Evolutionary conservation across 2,329 filamentous ascomycete species (phyloP).

Genomic region (Lithohypha guttulata): DNA sequence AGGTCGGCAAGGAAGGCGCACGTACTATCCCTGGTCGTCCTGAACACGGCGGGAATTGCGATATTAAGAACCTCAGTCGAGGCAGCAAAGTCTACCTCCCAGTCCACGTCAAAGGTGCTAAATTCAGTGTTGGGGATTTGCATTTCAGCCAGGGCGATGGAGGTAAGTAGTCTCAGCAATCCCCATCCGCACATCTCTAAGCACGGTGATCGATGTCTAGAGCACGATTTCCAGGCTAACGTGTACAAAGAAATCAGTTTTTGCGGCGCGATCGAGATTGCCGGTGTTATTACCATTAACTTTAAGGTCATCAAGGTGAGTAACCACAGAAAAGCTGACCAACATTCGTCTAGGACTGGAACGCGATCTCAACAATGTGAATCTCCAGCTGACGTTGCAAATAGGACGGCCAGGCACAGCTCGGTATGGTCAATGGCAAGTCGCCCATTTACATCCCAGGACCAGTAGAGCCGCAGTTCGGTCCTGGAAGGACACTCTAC

Average conservation of each 20-base stretch:
- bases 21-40: conserved; percentile 74
- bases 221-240: no score
- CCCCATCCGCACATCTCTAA: no score
- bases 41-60: conserved; percentile 82
- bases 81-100: conserved; percentile 78
- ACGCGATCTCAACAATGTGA: no score
- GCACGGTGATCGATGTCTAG: no score
- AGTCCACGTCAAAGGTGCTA: conserved; percentile 74
- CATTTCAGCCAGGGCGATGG: conserved; percentile 85
- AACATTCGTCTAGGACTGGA: no score
- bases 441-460: conserved; percentile 77
- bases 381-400: no score
- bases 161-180: no score
- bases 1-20: conserved; percentile 66
- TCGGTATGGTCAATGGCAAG: conserved; percentile 53
- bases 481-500: conserved; percentile 68
- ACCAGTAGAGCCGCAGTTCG: conserved; percentile 79
- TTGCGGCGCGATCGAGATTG: conserved; percentile 88
- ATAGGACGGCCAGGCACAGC: conserved; percentile 58
- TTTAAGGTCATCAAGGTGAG: conserved; percentile 86
- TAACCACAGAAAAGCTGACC: no score
- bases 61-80: conserved; percentile 76
- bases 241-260: conserved; percentile 49
- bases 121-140: conserved; percentile 81
- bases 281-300: conserved; percentile 80